Evolutionary conservation across 805 yeast species (phyloP).

Genomic region (Priceomyces medius): DNA sequence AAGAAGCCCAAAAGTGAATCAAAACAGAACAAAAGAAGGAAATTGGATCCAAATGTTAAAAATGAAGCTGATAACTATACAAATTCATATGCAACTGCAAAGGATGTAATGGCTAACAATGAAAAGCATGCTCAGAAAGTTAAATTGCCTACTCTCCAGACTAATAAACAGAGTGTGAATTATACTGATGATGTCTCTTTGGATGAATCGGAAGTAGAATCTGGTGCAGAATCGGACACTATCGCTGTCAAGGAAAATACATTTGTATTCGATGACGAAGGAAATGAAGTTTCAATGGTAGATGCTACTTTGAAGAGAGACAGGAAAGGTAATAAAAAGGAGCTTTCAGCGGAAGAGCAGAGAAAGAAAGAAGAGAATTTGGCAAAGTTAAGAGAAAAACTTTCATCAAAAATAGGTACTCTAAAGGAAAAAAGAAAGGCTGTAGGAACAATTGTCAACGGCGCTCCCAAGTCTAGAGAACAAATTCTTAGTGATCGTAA

Average conservation of each 20-base stretch:
- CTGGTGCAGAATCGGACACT: slow-evolving; percentile 12
- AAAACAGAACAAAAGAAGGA: slow-evolving; percentile 60
- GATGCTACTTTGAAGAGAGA: slow-evolving; percentile 1
- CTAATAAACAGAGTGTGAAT: slow-evolving; percentile 20
- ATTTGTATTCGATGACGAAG: slow-evolving; percentile 68
- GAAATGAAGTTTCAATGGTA: slow-evolving; percentile 20
- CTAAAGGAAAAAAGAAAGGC: slow-evolving; percentile 86
- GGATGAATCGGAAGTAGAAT: slow-evolving; percentile 16
- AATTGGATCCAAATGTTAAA: slow-evolving; percentile 67
- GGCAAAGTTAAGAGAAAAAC: slow-evolving; percentile 70
- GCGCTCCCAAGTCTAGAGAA: slow-evolving; percentile 85
- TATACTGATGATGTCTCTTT: slow-evolving; percentile 9
- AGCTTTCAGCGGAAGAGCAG: slow-evolving; percentile 48
- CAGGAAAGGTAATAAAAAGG: slow-evolving; percentile 20
- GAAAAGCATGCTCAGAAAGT: slow-evolving; percentile 55
- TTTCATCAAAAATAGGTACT: slow-evolving; percentile 67
- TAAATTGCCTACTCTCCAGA: slow-evolving; percentile 31
- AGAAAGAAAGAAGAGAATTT: slow-evolving; percentile 52
- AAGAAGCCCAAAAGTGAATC: slow-evolving; percentile 69
- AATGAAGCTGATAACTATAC: slow-evolving; percentile 42
- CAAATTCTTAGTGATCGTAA: slow-evolving; percentile 69
- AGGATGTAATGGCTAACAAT: slow-evolving; percentile 56
- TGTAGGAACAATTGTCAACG: slow-evolving; percentile 75
- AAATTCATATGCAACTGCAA: slow-evolving; percentile 50
- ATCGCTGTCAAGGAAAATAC: slow-evolving; percentile 13